These are phyloP conservation scores for Rhizopogon vesiculosus DNA, from an alignment of 768 basidiomycete genomes.

Conservation along the genomic window DNA sequence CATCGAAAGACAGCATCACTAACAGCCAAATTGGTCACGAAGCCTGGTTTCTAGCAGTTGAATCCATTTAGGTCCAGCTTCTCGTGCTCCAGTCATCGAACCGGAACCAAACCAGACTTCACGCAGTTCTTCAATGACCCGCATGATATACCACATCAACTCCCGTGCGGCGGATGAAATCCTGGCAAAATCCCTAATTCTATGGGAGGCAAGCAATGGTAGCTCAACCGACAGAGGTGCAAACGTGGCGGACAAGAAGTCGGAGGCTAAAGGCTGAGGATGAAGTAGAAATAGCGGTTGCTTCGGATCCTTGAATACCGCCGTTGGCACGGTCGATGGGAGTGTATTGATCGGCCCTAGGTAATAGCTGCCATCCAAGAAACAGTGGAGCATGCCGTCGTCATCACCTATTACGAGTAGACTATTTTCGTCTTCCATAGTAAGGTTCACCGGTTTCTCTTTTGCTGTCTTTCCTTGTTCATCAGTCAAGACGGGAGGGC, in stretches of 20 bases:
- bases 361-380: slow-evolving; percentile 73
- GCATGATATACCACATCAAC: slow-evolving; percentile 66
- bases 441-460: slow-evolving; percentile 36
- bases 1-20: slow-evolving; percentile 16
- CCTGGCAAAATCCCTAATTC: slow-evolving; percentile 64
- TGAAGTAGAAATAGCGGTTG: slow-evolving; percentile 48
- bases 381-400: slow-evolving; percentile 54
- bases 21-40: slow-evolving; percentile 63
- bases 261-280: slow-evolving; percentile 26
- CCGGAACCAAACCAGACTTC: slow-evolving; percentile 71
- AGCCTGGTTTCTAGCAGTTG: slow-evolving; percentile 59
- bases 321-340: slow-evolving; percentile 11
- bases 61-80: slow-evolving; percentile 72
- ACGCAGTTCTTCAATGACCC: slow-evolving; percentile 69
- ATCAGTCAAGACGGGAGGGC: slow-evolving; percentile 27
- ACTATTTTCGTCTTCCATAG: slow-evolving; percentile 54
- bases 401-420: slow-evolving; percentile 59
- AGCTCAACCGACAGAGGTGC: slow-evolving; percentile 46
- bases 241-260: slow-evolving; percentile 19
- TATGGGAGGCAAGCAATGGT: slow-evolving; percentile 52
- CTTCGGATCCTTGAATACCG: slow-evolving; percentile 38
- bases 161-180: slow-evolving; percentile 67
- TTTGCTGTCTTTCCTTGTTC: slow-evolving; percentile 20
- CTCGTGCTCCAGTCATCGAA: slow-evolving; percentile 59
- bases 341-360: slow-evolving; percentile 46